Conservation (phyloP, 2,329 filamentous ascomycete species). For the Cladosporium phlei region DNA sequence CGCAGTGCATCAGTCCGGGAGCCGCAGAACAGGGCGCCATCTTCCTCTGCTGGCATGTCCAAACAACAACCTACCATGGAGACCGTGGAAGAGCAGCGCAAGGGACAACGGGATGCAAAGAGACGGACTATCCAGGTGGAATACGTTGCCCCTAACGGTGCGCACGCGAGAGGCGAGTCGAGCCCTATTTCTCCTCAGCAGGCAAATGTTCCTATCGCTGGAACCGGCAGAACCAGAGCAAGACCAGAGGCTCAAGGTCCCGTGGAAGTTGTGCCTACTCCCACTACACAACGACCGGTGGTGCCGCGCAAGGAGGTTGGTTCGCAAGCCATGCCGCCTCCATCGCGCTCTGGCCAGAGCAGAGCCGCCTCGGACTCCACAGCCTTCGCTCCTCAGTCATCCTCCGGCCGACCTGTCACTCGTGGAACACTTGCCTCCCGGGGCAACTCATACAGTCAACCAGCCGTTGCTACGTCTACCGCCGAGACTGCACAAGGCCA, state of each 20-base stretch:
- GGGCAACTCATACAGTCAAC: conserved; percentile 77
- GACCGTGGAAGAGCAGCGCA: conserved; percentile 23
- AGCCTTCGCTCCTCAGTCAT: conserved; percentile 32
- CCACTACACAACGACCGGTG: conserved; percentile 25
- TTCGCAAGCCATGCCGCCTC: conserved; percentile 31
- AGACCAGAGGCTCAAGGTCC: conserved; percentile 54
- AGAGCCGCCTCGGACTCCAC: conserved; percentile 47
- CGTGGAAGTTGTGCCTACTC: conserved; percentile 35
- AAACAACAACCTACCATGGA: conserved; percentile 2
- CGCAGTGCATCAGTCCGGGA: conserved; percentile 92
- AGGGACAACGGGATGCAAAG: conserved; percentile 70
- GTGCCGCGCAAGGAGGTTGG: conserved; percentile 21
- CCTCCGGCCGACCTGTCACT: conserved; percentile 65
- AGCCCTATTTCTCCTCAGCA: conserved; percentile 32
- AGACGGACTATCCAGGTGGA: conserved; percentile 94
- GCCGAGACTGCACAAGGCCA: conserved; percentile 84
- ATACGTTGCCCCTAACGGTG: conserved; percentile 86
- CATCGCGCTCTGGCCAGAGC: conserved; percentile 40
- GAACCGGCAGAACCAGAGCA: conserved; percentile 44
- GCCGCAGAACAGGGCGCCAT: conserved; percentile 51
- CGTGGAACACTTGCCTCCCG: conserved; percentile 76
- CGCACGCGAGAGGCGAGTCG: conserved; percentile 68
- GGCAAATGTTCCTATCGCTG: conserved; percentile 30
- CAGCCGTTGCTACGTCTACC: conserved; percentile 78
- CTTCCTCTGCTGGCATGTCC: conserved; percentile 14